Base-by-base conservation (phyloP, 768 basidiomycete genomes). In the Amyloporia xantha region DNA sequence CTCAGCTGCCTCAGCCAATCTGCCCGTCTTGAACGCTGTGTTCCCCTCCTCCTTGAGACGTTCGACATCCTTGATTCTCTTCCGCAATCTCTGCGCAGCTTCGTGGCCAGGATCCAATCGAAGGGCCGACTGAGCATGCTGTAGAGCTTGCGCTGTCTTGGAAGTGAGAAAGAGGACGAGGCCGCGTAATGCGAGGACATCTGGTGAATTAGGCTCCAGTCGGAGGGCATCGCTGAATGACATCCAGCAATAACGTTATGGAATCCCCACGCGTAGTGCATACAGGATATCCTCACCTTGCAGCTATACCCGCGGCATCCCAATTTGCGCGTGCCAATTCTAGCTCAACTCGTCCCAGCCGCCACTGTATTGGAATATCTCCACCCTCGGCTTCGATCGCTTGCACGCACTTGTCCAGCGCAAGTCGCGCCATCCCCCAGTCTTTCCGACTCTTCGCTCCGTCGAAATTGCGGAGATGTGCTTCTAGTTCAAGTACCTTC, bases 41-140 rank as follows among this genome's bases (percentile, higher is more conserved):
- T 94, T 93, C 0, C 91, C 91, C 53, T 90, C 90, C 54, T 92
- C 91, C 59, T 93, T 93, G 37, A 86, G 62, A 49, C 79, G 71
- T 52, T 94, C 91, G 15, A 94, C 80, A 27, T 87, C 86, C 56
- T 84, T 86, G n/a, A 89, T 75, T 5, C 87, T 79, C 62, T 82
- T 86, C 37, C 91, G 77, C 46, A 92, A 67, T 38, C 75, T 76
- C 51, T 81, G 78, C 0, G 90, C 89, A 5, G 70, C 71, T 50
- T 80, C 79, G 57, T 87, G 78, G 12, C 83, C 84, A 0, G 91
- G 91, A 62, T 93, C 91, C 26, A 83, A 68, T 20, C 85, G 77
- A 5, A 94, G 74, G 0, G 90, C 88, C 10, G 78, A 80, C 46
- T 75, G 72, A 28, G 74, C 74, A 56, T 93, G 89, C 52, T 84